Base-by-base conservation (phyloP, 805 yeast species). In the Hanseniaspora taiwanica region DNA sequence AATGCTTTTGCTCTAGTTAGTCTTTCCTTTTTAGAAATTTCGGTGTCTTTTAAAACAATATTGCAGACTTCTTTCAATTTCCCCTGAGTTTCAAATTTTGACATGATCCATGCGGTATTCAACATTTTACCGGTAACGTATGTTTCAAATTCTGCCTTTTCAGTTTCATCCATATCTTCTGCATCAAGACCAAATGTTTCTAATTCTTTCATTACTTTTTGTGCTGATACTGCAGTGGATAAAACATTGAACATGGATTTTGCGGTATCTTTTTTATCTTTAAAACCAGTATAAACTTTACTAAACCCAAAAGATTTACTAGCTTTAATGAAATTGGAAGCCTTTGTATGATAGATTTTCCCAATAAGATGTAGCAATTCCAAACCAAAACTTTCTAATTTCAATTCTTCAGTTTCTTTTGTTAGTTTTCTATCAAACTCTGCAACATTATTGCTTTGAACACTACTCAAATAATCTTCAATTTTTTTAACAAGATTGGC, bases 91-190 rank as follows among this genome's bases (percentile, higher is more conserved):
- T 91, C 99, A 60, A 76, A 79, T 49, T 81, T 78, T 17, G 95
- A 84, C 31, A 94, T 83, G 18, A 83, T 82, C 99, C 99, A 91
- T 16, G 94, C 93, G 1, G 95, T 86, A 6, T 91, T 89, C 38
- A 91, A 68, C 18, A 91, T 73, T 58, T 89, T 91, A 19, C 98
- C 97, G 40, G 85, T 77, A 46, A 89, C 71, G 42, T 74, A 64
- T 38, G 85, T 72, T 53, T 89, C 96, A 62, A 81, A 73, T 54
- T 85, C 91, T 1, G 78, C 85, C 46, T 74, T 72, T 50, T 73
- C 71, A 40, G 72, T 80, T 6, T 75, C 73, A 35, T 66, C 73
- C 63, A 68, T 58, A 35, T 64, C 63, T 40, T 64, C 69, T 19
- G 71, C 74, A 1, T 66, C 74, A 21, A 68, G 71, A 54, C 82